Conservation (phyloP, 2,329 filamentous ascomycete genomes). For the Aspergillus viridinutans region DNA sequence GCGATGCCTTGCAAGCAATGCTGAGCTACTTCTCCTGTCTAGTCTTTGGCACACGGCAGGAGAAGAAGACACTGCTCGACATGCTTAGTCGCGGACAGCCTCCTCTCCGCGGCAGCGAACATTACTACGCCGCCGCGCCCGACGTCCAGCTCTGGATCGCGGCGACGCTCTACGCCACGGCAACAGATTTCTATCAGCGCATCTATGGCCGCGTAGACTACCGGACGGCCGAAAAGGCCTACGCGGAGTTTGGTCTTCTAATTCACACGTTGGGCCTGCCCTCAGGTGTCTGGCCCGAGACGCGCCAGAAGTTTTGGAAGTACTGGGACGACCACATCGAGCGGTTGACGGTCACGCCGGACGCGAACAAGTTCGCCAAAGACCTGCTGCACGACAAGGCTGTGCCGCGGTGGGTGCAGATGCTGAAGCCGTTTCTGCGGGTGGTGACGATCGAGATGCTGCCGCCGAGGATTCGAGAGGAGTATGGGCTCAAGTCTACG, state of each 20-base stretch:
- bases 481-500: constrained; percentile 30
- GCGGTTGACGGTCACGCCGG: constrained; percentile 23
- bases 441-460: constrained; percentile 32
- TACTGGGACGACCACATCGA: constrained; percentile 34
- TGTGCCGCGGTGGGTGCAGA: constrained; percentile 27
- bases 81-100: constrained; percentile 20
- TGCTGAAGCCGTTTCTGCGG: constrained; percentile 29
- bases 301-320: constrained; percentile 31
- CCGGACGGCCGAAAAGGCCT: constrained; percentile 28
- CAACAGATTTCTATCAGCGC: constrained; percentile 35
- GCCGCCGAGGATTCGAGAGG: constrained; percentile 29
- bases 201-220: constrained; percentile 31
- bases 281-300: constrained; percentile 26
- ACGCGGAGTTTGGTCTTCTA: constrained; percentile 28
- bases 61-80: constrained; percentile 27
- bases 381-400: constrained; percentile 22
- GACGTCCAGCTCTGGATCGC: constrained; percentile 29
- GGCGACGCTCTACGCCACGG: constrained; percentile 33
- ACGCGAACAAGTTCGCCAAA: constrained; percentile 27
- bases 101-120: constrained; percentile 18
- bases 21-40: constrained; percentile 33
- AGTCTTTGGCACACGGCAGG: constrained; percentile 27
- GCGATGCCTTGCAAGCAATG: constrained; percentile 26
- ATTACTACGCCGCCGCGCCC: constrained; percentile 18
- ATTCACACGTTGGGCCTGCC: constrained; percentile 25